These are phyloP conservation scores for Ramularia collo-cygni DNA, from an alignment of 2,329 filamentous ascomycete genomes.

Conservation along the genomic window DNA sequence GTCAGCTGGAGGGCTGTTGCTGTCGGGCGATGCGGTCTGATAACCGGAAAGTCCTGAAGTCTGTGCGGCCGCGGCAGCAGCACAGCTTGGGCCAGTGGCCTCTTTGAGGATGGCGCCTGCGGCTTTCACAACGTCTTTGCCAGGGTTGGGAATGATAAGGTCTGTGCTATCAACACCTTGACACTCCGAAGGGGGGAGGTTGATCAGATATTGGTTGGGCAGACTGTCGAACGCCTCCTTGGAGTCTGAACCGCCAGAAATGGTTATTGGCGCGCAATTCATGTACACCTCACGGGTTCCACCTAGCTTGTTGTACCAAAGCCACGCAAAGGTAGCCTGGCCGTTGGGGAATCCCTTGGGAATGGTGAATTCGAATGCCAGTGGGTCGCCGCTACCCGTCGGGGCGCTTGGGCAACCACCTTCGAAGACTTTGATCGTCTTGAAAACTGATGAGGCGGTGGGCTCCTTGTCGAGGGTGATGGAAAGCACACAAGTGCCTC, in stretches of 20 bases:
- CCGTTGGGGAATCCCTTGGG: conserved; percentile 68
- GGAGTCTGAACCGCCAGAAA: conserved; percentile 44
- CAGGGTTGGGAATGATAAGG: conserved; percentile 56
- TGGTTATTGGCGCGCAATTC: conserved; percentile 74
- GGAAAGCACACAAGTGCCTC: conserved; percentile 83
- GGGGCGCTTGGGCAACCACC: conserved; percentile 77
- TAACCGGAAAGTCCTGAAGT: conserved; percentile 6
- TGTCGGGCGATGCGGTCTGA: conserved; percentile 2
- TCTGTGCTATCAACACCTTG: conserved; percentile 47
- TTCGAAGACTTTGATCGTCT: conserved; percentile 81
- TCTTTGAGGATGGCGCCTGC: not conserved
- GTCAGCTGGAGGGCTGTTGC: conserved; percentile 4
- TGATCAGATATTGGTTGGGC: conserved; percentile 64
- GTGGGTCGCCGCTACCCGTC: conserved; percentile 34
- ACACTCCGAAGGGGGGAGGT: conserved; percentile 51
- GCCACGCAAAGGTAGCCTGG: conserved; percentile 74
- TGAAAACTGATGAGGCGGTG: conserved; percentile 62
- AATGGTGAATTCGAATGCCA: conserved; percentile 64
- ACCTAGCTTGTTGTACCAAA: conserved; percentile 70
- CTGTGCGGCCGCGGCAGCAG: conserved; percentile 12
- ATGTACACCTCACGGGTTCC: conserved; percentile 95
- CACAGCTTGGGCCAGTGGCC: conserved; percentile 17
- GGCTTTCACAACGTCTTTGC: conserved; percentile 33
- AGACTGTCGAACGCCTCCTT: conserved; percentile 52
- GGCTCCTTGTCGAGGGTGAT: conserved; percentile 70